Percentiles rank a stretch among this genome's conserved stretches.
Conservation (phyloP, 345 rosid genomes). For the Boechera divaricarpa region DNA sequence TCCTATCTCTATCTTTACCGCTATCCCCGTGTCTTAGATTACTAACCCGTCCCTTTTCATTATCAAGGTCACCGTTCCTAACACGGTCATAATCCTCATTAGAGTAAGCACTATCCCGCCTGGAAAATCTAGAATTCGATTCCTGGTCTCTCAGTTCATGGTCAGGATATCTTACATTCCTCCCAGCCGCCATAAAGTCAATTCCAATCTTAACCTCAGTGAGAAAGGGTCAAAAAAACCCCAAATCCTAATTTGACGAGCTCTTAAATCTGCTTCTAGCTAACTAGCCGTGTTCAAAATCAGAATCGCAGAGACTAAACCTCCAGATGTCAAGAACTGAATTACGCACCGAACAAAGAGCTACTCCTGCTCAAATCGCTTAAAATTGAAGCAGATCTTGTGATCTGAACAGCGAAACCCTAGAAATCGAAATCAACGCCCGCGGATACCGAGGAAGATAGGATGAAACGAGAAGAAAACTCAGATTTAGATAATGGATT, state of each 20-base stretch:
- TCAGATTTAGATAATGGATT: not conserved
- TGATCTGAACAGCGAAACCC: slow-evolving; percentile 47
- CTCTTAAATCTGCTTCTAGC: slow-evolving; percentile 25
- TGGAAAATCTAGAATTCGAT: slow-evolving; percentile 56
- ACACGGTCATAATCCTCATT: slow-evolving; percentile 52
- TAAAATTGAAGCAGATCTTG: slow-evolving; percentile 22
- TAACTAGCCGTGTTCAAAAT: slow-evolving; percentile 12
- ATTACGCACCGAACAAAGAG: slow-evolving; percentile 7
- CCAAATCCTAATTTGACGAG: slow-evolving; percentile 22
- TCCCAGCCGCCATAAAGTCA: slow-evolving; percentile 81
- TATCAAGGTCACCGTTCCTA: slow-evolving; percentile 54
- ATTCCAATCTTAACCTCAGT: slow-evolving; percentile 10
- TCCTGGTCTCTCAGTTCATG: slow-evolving; percentile 69
- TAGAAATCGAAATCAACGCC: slow-evolving; percentile 26
- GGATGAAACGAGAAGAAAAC: not conserved
- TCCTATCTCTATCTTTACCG: slow-evolving; percentile 59
- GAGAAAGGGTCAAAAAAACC: not conserved
- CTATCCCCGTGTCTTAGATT: slow-evolving; percentile 52
- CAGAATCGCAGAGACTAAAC: slow-evolving; percentile 22
- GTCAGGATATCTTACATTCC: slow-evolving; percentile 72
- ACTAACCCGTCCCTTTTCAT: slow-evolving; percentile 46
- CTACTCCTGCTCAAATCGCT: slow-evolving; percentile 10
- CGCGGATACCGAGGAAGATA: not conserved
- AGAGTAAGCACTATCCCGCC: slow-evolving; percentile 54
- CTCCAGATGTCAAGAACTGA: not conserved